phyloP scores from a whole-genome alignment of 495 filamentous ascomycete genomes.

The Lepraria neglecta region DNA sequence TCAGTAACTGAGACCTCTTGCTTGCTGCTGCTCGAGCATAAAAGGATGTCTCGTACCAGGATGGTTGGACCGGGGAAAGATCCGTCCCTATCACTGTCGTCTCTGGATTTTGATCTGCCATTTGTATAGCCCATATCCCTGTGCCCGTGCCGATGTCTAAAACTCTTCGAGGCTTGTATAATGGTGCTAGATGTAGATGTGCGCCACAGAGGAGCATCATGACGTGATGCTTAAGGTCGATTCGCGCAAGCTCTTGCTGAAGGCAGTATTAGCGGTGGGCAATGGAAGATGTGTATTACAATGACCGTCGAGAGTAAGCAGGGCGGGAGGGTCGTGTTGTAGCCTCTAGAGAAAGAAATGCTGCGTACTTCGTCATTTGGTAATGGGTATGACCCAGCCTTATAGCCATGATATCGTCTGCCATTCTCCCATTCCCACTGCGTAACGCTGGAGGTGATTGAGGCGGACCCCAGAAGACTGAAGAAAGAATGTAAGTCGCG shows the following conservation, averaged over 20 bases:
- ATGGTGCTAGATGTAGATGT: conserved; percentile 53
- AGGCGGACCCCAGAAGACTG: conserved; percentile 26
- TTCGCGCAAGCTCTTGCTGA: conserved; percentile 43
- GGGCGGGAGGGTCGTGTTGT: not conserved
- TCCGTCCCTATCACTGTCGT: conserved; percentile 56
- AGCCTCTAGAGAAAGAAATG: not conserved
- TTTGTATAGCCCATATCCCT: conserved; percentile 67
- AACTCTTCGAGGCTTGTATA: conserved; percentile 48
- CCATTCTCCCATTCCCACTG: conserved; percentile 52
- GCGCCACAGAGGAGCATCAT: conserved; percentile 48
- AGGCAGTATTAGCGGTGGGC: not conserved
- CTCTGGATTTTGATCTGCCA: conserved; percentile 50
- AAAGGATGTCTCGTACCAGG: conserved; percentile 29
- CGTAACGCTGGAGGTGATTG: conserved; percentile 45
- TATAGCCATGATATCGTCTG: conserved; percentile 51
- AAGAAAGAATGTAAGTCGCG: conserved; percentile 1
- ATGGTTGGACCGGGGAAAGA: conserved; percentile 58
- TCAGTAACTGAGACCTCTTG: conserved; percentile 6
- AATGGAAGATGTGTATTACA: not conserved
- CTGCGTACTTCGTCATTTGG: conserved; percentile 48
- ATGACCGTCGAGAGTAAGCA: too few species aligned
- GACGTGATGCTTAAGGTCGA: conserved; percentile 58
- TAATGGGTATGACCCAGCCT: conserved; percentile 52
- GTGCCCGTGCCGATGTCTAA: conserved; percentile 66
- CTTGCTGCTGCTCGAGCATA: not conserved